A percentile compares a stretch with the other conserved stretches of the same genome.
Conservation (phyloP, 805 yeast species). For the Ogataea dorogensis region DNA sequence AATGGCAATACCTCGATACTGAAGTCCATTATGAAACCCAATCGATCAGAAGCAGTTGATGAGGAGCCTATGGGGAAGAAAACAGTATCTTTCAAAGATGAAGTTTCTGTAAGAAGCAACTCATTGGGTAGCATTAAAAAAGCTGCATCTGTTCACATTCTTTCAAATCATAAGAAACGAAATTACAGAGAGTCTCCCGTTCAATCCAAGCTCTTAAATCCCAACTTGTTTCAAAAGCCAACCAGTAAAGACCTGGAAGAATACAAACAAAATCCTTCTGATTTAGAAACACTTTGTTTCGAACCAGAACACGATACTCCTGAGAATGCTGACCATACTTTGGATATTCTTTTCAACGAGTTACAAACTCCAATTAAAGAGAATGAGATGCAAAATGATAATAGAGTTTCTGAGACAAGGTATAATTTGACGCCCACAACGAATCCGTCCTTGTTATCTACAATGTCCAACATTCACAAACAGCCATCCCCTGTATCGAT, state of each 20-base stretch:
- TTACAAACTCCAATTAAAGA: not conserved
- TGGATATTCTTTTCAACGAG: slow-evolving; percentile 15
- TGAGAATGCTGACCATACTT: slow-evolving; percentile 12
- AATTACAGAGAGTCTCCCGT: slow-evolving; percentile 5
- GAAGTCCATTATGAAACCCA: slow-evolving; percentile 22
- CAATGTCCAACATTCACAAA: slow-evolving; percentile 8
- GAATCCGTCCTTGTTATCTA: slow-evolving; percentile 5
- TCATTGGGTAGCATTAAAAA: slow-evolving; percentile 8
- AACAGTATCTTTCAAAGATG: slow-evolving; percentile 22
- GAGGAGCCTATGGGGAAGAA: slow-evolving; percentile 17
- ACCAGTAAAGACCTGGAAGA: slow-evolving; percentile 3
- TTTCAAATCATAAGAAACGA: slow-evolving; percentile 3
- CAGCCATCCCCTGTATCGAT: not conserved
- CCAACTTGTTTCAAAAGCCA: slow-evolving; percentile 9
- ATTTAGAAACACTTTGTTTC: slow-evolving; percentile 17
- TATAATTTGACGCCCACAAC: slow-evolving; percentile 2
- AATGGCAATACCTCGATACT: slow-evolving; percentile 10
- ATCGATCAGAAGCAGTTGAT: slow-evolving; percentile 6
- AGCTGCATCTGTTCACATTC: slow-evolving; percentile 8
- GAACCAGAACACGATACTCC: slow-evolving; percentile 26
- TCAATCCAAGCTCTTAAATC: slow-evolving; percentile 11
- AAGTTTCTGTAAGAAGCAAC: slow-evolving; percentile 15
- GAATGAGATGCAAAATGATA: not conserved
- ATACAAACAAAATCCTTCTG: slow-evolving; percentile 2
- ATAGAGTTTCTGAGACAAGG: not conserved